Evolutionary conservation across 2,329 filamentous ascomycete genomes (phyloP).

Genomic region (Diaporthe aspalathi): DNA sequence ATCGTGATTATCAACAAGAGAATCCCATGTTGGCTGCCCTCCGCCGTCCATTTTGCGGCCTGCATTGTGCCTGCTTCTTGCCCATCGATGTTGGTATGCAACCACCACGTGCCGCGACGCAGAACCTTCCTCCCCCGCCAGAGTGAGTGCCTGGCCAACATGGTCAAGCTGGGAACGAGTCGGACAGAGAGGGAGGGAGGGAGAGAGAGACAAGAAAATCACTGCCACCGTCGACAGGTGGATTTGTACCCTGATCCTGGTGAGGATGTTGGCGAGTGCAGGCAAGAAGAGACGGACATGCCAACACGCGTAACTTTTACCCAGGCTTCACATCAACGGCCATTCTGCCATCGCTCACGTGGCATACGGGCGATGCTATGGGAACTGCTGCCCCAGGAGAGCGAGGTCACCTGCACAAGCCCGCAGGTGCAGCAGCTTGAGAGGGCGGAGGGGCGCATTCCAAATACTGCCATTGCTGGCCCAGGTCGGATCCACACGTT

Average conservation of each 20-base stretch:
- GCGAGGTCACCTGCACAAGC: not conserved
- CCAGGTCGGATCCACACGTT: not conserved
- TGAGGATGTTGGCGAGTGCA: not conserved
- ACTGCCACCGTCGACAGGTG: not conserved
- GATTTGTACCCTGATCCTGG: not conserved
- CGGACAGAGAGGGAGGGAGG: too few species aligned
- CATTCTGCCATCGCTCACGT: not conserved
- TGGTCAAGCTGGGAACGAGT: too few species aligned
- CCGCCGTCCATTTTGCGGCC: not conserved
- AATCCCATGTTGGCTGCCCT: not conserved
- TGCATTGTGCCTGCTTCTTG: not conserved
- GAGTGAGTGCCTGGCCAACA: not conserved
- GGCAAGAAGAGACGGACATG: not conserved
- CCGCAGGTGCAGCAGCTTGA: not conserved
- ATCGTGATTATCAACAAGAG: not conserved
- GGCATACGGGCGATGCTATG: too few species aligned
- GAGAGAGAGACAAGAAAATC: too few species aligned
- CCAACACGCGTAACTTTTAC: not conserved
- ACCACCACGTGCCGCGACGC: not conserved
- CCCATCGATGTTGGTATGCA: slow-evolving; percentile 7
- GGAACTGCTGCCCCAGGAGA: too few species aligned
- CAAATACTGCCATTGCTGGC: not conserved
- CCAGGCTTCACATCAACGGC: not conserved
- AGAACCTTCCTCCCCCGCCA: not conserved
- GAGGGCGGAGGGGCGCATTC: too few species aligned